Conservation (phyloP, 2,329 filamentous ascomycete genomes). For the Basipetospora chlamydospora region DNA sequence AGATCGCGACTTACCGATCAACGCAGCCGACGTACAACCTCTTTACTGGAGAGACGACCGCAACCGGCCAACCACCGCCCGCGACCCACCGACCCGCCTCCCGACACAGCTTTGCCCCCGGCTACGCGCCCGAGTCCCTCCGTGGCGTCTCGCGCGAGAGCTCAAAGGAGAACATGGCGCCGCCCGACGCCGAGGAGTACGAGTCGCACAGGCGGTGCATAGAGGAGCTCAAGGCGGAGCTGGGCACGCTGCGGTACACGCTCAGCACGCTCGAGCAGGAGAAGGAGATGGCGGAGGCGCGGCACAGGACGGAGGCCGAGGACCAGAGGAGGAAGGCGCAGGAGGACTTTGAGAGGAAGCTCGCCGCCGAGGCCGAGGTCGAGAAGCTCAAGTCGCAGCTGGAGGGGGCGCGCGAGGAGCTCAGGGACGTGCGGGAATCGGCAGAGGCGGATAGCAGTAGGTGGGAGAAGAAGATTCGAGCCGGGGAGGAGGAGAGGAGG, state of each 20-base stretch:
- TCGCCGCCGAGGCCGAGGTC: conserved; percentile 42
- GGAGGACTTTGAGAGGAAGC: conserved; percentile 59
- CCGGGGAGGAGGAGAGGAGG: conserved; percentile 58
- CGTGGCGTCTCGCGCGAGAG: conserved; percentile 39
- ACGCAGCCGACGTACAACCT: conserved; percentile 46
- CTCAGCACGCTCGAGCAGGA: conserved; percentile 80
- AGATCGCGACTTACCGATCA: conserved; percentile 31
- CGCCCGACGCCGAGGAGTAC: conserved; percentile 42
- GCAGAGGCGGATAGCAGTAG: conserved; percentile 44
- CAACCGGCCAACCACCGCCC: conserved; percentile 7
- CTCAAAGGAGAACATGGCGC: conserved; percentile 44
- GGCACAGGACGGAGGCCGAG: conserved; percentile 71
- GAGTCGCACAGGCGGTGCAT: conserved; percentile 41
- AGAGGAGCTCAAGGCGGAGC: conserved; percentile 77
- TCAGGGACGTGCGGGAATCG: conserved; percentile 34
- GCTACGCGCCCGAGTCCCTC: conserved; percentile 23
- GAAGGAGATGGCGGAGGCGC: conserved; percentile 61
- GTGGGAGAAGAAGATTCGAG: conserved; percentile 53
- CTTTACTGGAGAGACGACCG: conserved; percentile 36
- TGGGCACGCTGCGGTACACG: conserved; percentile 79
- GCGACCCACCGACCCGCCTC: conserved; percentile 20
- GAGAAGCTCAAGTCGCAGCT: conserved; percentile 33
- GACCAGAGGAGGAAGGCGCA: conserved; percentile 71
- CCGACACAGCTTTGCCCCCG: conserved; percentile 23
- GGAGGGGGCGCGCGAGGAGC: conserved; percentile 34